phyloP scores from a whole-genome alignment of 2,329 filamentous ascomycete species.

The Aureobasidium sp. region DNA sequence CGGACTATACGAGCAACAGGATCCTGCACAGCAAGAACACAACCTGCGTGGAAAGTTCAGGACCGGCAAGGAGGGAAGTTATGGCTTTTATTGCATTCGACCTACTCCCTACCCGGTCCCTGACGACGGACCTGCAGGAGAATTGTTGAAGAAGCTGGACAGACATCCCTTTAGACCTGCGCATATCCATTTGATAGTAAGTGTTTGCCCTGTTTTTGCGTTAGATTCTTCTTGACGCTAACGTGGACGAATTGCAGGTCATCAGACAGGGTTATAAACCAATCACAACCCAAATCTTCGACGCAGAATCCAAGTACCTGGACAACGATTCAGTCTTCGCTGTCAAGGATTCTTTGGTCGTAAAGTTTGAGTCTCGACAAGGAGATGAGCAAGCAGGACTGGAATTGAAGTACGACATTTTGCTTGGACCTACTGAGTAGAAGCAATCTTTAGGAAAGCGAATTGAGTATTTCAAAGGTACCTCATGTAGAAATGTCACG shows the following conservation, averaged over 20 bases:
- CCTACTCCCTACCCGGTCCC: constrained; percentile 46
- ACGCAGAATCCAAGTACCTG: constrained; percentile 55
- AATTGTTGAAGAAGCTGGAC: constrained; percentile 49
- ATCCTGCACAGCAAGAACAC: constrained; percentile 57
- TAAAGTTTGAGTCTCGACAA: constrained; percentile 47
- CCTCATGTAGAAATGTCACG: too few relatives aligned
- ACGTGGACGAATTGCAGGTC: constrained; percentile 18
- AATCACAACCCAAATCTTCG: constrained; percentile 72
- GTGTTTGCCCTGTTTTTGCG: background rate
- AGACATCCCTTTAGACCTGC: constrained; percentile 54
- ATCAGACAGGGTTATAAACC: constrained; percentile 53
- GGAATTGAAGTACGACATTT: constrained; percentile 44
- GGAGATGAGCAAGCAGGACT: constrained; percentile 44
- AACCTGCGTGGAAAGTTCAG: constrained; percentile 67
- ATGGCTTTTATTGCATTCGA: constrained; percentile 38
- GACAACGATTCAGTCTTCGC: constrained; percentile 51
- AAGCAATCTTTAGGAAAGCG: background rate
- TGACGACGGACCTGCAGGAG: constrained; percentile 49
- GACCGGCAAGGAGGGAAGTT: constrained; percentile 57
- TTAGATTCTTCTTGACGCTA: background rate
- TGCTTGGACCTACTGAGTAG: background rate
- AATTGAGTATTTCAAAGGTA: too few relatives aligned
- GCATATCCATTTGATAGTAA: constrained; percentile 51
- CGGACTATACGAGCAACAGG: constrained; percentile 58
- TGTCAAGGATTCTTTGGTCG: constrained; percentile 50